Evolutionary conservation across 208 protist species (phyloP).

Genomic region (Vickermania spadyakhi): DNA sequence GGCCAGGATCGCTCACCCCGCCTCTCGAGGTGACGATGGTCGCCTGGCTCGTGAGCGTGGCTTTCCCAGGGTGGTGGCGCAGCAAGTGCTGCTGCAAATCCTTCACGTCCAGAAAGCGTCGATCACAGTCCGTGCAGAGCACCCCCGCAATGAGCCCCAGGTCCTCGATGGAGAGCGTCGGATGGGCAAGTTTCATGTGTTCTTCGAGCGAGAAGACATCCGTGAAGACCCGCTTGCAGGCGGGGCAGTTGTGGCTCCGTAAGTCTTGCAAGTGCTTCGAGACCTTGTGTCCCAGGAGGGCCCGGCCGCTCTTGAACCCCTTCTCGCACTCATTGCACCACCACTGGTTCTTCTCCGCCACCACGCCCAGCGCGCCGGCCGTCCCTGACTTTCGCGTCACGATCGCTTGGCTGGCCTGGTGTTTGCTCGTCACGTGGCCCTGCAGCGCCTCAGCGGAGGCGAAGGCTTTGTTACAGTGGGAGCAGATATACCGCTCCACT

Average conservation of each 20-base stretch:
- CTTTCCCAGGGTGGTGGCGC: constrained; percentile 37
- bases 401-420: constrained; percentile 17
- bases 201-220: constrained; percentile 51
- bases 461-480: constrained; percentile 36
- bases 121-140: constrained; percentile 41
- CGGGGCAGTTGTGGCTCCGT: constrained; percentile 60
- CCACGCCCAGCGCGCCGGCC: not conserved
- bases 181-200: constrained; percentile 47
- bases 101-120: constrained; percentile 45
- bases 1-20: not conserved
- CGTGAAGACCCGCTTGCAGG: constrained; percentile 66
- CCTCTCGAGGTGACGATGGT: not conserved
- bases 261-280: constrained; percentile 40
- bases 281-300: constrained; percentile 40
- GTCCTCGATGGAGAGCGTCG: constrained; percentile 24
- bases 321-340: constrained; percentile 78
- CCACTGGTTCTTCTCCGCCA: constrained; percentile 42
- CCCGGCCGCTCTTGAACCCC: constrained; percentile 41
- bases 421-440: constrained; percentile 27
- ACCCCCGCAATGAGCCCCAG: constrained; percentile 32
- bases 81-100: constrained; percentile 52
- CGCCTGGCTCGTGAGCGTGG: constrained; percentile 35
- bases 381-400: not conserved
- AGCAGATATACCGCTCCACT: constrained; percentile 22
- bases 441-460: constrained; percentile 15